These are phyloP conservation scores for Protostelium mycophagum DNA, from an alignment of 78 protist genomes.

Conservation along the genomic window DNA sequence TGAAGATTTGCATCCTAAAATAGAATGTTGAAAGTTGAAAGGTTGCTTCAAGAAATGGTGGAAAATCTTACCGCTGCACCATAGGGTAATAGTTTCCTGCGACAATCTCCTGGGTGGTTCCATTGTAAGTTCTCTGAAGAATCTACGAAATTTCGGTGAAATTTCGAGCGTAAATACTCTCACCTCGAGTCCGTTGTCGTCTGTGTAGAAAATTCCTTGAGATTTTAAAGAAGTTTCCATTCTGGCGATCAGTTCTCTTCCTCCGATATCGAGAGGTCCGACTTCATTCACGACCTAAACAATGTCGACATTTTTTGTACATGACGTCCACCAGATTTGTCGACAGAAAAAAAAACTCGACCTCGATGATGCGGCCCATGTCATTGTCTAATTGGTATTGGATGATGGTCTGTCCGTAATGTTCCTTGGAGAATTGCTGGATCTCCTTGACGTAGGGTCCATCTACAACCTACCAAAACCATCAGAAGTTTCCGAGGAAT, in stretches of 20 bases:
- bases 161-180: conserved; percentile 27
- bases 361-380: neutral
- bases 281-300: conserved; percentile 42
- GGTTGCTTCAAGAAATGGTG: neutral
- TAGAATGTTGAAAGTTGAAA: neutral
- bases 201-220: conserved; percentile 58
- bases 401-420: neutral
- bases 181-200: conserved; percentile 87
- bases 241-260: conserved; percentile 70
- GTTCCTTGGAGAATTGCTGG: neutral
- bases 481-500: neutral
- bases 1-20: too few species aligned
- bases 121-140: neutral
- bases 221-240: conserved; percentile 34
- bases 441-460: neutral
- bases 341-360: too few species aligned
- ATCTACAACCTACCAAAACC: neutral
- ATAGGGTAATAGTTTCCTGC: conserved; percentile 86
- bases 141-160: too few species aligned
- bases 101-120: conserved; percentile 54
- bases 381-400: neutral
- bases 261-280: conserved; percentile 70
- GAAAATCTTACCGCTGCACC: neutral
- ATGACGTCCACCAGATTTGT: neutral
- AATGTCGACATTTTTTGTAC: neutral